Percentiles rank a stretch among this genome's conserved stretches.
These are phyloP conservation scores for Piromyces sp. DNA, from an alignment of 192 early-diverging fungal genomes.

Conservation along the genomic window DNA sequence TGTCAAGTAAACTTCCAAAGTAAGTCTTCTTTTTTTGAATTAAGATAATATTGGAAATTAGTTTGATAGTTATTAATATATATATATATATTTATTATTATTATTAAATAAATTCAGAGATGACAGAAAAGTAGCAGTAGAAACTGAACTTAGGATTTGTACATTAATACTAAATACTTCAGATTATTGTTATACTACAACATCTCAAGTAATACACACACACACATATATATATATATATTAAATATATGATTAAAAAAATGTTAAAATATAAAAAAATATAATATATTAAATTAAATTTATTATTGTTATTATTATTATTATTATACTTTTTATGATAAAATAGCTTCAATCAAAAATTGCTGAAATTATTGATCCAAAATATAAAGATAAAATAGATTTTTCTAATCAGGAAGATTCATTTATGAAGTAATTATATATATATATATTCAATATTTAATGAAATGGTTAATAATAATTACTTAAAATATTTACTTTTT, in stretches of 20 bases:
- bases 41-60: not conserved
- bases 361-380: slow-evolving; percentile 57
- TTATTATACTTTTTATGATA: too few relatives aligned
- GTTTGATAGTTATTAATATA: too few relatives aligned
- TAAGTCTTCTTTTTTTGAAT: slow-evolving; percentile 3
- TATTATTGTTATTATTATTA: not conserved
- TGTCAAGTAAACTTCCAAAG: slow-evolving; percentile 54
- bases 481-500: not conserved
- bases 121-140: slow-evolving; percentile 36
- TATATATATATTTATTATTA: not conserved
- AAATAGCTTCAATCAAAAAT: slow-evolving; percentile 85
- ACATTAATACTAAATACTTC: slow-evolving; percentile 81
- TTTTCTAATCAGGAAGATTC: slow-evolving; percentile 59
- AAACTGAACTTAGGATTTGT: slow-evolving; percentile 50
- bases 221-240: too few relatives aligned
- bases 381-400: slow-evolving; percentile 47
- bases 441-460: too few relatives aligned
- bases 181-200: slow-evolving; percentile 82
- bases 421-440: slow-evolving; percentile 45
- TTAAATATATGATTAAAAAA: too few relatives aligned
- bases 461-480: slow-evolving; percentile 2
- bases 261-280: too few relatives aligned
- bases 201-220: slow-evolving; percentile 46
- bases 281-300: too few relatives aligned
- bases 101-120: slow-evolving; percentile 17